These are phyloP conservation scores for Fonsecaea erecta DNA, from an alignment of 2,329 filamentous ascomycete species.

Conservation along the genomic window DNA sequence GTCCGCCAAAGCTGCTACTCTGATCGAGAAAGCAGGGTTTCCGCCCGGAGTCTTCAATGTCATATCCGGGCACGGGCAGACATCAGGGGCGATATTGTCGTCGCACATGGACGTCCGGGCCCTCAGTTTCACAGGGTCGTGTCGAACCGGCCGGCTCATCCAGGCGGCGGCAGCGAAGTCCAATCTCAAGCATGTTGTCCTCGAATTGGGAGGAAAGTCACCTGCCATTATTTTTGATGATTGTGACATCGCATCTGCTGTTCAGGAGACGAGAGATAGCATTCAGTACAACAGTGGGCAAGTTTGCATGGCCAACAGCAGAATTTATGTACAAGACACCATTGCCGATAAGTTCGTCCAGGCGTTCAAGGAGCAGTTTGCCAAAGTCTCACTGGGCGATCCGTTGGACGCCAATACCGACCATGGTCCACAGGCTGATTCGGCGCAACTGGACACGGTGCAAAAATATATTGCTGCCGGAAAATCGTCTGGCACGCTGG, in stretches of 20 bases:
- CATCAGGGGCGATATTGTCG: slow-evolving; percentile 70
- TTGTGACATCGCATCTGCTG: slow-evolving; percentile 61
- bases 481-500: slow-evolving; percentile 46
- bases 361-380: slow-evolving; percentile 43
- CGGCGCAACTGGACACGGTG: slow-evolving; percentile 51
- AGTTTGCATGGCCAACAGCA: slow-evolving; percentile 59
- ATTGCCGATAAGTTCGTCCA: slow-evolving; percentile 38
- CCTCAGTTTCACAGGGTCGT: slow-evolving; percentile 78
- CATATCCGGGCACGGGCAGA: slow-evolving; percentile 70
- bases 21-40: slow-evolving; percentile 75
- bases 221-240: slow-evolving; percentile 63
- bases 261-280: slow-evolving; percentile 51
- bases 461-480: slow-evolving; percentile 49
- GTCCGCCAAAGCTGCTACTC: slow-evolving; percentile 60
- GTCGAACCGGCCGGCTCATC: slow-evolving; percentile 71
- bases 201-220: slow-evolving; percentile 66
- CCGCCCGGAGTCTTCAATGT: slow-evolving; percentile 78
- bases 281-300: slow-evolving; percentile 65
- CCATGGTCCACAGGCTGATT: slow-evolving; percentile 52
- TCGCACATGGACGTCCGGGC: slow-evolving; percentile 72
- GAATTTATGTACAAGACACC: slow-evolving; percentile 34
- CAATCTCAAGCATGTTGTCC: slow-evolving; percentile 66
- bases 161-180: slow-evolving; percentile 70
- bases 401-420: slow-evolving; percentile 47
- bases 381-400: slow-evolving; percentile 45